A percentile compares a stretch with the other conserved stretches of the same genome.
Evolutionary conservation across 2,329 filamentous ascomycete species (phyloP).

Genomic region (Microsporum ferrugineum): DNA sequence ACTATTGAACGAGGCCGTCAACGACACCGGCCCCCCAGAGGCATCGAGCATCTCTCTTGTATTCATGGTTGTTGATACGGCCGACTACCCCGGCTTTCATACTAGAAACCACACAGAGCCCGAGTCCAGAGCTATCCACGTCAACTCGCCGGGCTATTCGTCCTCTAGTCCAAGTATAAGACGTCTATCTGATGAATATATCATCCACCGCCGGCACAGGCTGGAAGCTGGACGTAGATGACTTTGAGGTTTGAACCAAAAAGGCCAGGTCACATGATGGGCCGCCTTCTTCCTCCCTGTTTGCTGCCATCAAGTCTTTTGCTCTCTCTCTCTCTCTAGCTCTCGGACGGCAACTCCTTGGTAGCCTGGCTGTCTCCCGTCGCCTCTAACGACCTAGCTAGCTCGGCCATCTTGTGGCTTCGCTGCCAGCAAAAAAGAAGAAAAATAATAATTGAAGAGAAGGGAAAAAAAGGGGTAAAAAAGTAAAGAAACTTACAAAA

Average conservation of each 20-base stretch:
- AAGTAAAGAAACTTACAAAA: background rate
- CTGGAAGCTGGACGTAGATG: background rate
- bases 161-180: too few relatives aligned
- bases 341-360: background rate
- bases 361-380: background rate
- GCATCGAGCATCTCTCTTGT: slow-evolving; percentile 76
- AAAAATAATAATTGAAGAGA: background rate
- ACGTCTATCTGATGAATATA: too few relatives aligned
- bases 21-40: slow-evolving; percentile 58
- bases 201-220: background rate
- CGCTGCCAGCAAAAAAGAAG: background rate
- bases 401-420: background rate
- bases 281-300: background rate
- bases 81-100: background rate
- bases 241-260: too few relatives aligned
- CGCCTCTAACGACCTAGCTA: background rate
- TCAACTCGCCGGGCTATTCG: too few relatives aligned
- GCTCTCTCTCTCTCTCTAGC: background rate
- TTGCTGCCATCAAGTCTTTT: too few relatives aligned
- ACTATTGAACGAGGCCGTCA: slow-evolving; percentile 76
- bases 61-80: slow-evolving; percentile 55
- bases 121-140: background rate
- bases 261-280: too few relatives aligned
- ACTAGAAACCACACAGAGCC: background rate
- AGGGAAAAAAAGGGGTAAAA: background rate